Evolutionary conservation across 371 early-diverging fungal species (phyloP), one percentile per base, ranked within the genome.

Genomic region (Mucor saturninus): DNA sequence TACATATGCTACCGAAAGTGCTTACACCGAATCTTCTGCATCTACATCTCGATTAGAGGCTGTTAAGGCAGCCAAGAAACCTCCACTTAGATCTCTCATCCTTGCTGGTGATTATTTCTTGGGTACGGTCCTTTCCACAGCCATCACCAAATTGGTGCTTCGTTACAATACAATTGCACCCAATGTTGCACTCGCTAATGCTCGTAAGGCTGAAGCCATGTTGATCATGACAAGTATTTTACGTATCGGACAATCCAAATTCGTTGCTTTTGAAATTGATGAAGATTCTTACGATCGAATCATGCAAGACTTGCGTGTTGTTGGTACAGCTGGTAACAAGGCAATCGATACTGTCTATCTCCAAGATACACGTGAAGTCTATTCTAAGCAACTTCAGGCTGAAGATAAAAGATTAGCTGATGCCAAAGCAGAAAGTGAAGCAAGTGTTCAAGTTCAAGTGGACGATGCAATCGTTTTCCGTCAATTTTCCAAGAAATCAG

Each of bases 261-360:
- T 95, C 70, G 90, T 86, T 31, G 72, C 88, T 31, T 79, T 87
- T 10, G 92, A 91, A 7, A 97, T 98, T 59, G 98, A 98, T 70
- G 97, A 98, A 70, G 98, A 98, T 76, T 93, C 96, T 6, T 89
- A 91, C 62, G 94, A 95, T 65, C 93, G 98, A 66, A 91, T 98
- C 64, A 84, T 91, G 77, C 86, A 90, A 58, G 96, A 96, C 75
- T 71, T 98, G 42, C 91, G 94, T 56, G 88, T 91, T 11, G 85
- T 96, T 21, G 91, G 88, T 59, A 80, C 80, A 61, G 77, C 76
- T 35, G 73, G 81, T 26, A 83, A 87, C 60, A 55, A 54, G 29
- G 75, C 77, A 11, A 80, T 92, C 32, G 81, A 86, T 56, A 76
- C 75, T 4, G 92, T 90, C 28, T 96, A 94, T 71, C 74, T 94